Base-by-base conservation (phyloP, 139 green algal species). In the Chlorokybus atmophyticus region DNA sequence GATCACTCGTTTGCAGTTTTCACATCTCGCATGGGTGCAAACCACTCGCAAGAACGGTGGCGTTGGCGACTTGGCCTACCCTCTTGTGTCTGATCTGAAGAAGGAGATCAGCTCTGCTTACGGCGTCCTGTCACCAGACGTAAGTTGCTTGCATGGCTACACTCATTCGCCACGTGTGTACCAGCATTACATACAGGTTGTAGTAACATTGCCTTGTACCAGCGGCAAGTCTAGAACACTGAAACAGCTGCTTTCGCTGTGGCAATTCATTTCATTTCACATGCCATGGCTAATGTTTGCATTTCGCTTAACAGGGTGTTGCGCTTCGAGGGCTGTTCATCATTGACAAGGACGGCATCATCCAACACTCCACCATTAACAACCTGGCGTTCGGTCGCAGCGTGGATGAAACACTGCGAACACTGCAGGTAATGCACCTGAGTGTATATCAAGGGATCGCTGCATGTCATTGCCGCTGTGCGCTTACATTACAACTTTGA, bases 361-460 rank as follows among this genome's bases (percentile, higher is more conserved):
- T 98, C 32, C 82, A 95, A 73, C 88, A 97, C 67, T 60, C 80
- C 19, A 97, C 90, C 56, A 87, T 97, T 62, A 98, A 98, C 83
- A 96, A 96, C 75, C 71, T 94, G 48, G 79, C 77, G 3, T 88
- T 98, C 32, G 90, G 84, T 17, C 83, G 90, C 59, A 87, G 62
- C 58, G 88, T 98, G 0, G 90, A 97, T 30, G 90, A 98, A 77
- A 92, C 88, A 19, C 78, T 94, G 62, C 80, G 90, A 29, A 79
- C 82, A 31, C 74, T 97, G 61, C 79, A 91, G 64, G 55, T 69
- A 27, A 19, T n/a, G 48, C 23, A n/a, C n/a, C n/a, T n/a, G n/a
- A n/a, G n/a, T n/a, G n/a, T n/a, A n/a, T n/a, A n/a, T n/a, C n/a
- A n/a, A n/a, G n/a, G n/a, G n/a, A n/a, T n/a, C n/a, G n/a, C n/a